These are phyloP conservation scores for Nicotiana paniculata DNA, from an alignment of 257 asterid species.

Conservation along the genomic window DNA sequence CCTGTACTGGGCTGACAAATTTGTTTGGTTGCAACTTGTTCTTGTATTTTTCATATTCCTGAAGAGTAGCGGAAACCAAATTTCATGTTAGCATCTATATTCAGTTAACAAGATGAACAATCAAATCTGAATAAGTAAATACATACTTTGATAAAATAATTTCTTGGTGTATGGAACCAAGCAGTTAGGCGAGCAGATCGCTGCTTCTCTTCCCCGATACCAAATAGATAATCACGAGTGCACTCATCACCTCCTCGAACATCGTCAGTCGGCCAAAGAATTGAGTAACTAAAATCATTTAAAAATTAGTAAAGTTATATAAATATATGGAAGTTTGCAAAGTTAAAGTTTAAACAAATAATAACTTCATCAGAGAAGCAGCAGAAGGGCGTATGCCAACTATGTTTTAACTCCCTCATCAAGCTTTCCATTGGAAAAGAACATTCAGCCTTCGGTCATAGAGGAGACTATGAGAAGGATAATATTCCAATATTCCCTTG, in stretches of 20 bases:
- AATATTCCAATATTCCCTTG: not conserved
- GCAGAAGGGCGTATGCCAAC: not conserved
- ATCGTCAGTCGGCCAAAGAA: constrained; percentile 72
- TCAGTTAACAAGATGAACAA: not conserved
- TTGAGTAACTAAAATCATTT: constrained; percentile 56
- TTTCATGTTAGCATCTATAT: not conserved
- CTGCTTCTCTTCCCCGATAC: constrained; percentile 88
- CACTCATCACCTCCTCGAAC: constrained; percentile 72
- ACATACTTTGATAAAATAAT: constrained; percentile 71
- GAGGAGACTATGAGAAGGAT: not conserved
- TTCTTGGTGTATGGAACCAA: constrained; percentile 89
- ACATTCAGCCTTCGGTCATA: not conserved
- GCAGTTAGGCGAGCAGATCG: constrained; percentile 98
- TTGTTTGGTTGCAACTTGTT: constrained; percentile 37
- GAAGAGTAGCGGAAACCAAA: constrained; percentile 5
- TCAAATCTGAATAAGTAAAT: constrained; percentile 1
- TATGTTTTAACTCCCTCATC: not conserved
- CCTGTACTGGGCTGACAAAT: constrained; percentile 27
- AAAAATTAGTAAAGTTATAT: constrained; percentile 15
- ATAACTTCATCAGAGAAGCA: not conserved
- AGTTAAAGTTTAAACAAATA: not conserved
- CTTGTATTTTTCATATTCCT: constrained; percentile 68
- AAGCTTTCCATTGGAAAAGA: not conserved
- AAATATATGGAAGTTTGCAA: not conserved
- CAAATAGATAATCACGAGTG: constrained; percentile 77